Conservation (phyloP, 192 early-diverging fungal genomes). For the Coemansia sp. region DNA sequence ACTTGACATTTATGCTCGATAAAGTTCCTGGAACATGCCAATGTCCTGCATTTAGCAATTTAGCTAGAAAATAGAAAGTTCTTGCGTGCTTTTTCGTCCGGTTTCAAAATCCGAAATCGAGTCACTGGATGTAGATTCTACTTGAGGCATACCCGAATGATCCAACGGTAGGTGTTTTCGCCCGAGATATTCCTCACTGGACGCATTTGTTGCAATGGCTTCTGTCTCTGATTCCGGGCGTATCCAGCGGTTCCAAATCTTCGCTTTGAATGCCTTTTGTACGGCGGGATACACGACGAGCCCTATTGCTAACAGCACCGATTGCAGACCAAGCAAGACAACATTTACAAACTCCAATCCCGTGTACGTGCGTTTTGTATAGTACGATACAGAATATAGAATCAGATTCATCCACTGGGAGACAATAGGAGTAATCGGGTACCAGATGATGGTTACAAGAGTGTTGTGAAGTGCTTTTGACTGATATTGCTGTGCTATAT, state of each 20-base stretch:
- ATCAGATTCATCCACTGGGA: slow-evolving; percentile 40
- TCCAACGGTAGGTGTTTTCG: neutral
- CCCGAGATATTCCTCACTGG: neutral
- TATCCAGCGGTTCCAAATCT: neutral
- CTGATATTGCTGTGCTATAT: neutral
- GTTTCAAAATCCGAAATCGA: neutral
- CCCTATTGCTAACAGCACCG: slow-evolving; percentile 30
- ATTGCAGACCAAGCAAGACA: slow-evolving; percentile 32
- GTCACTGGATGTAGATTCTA: neutral
- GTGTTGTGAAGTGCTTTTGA: slow-evolving; percentile 23
- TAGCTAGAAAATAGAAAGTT: neutral
- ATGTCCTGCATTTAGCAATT: neutral
- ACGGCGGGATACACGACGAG: slow-evolving; percentile 34
- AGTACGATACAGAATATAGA: slow-evolving; percentile 25
- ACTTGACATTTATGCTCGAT: too few species aligned
- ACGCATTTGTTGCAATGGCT: neutral
- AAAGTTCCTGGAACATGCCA: too few species aligned
- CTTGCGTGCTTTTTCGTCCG: neutral
- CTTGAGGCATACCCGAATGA: neutral
- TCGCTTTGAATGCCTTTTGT: neutral
- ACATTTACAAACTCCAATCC: slow-evolving; percentile 30
- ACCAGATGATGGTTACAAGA: slow-evolving; percentile 37
- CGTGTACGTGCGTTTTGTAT: slow-evolving; percentile 15
- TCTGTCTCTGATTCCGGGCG: neutral
- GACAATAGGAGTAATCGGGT: slow-evolving; percentile 38